Evolutionary conservation across 139 green algal species (phyloP).

Genomic region (Chlamydomonas sphaeroides): DNA sequence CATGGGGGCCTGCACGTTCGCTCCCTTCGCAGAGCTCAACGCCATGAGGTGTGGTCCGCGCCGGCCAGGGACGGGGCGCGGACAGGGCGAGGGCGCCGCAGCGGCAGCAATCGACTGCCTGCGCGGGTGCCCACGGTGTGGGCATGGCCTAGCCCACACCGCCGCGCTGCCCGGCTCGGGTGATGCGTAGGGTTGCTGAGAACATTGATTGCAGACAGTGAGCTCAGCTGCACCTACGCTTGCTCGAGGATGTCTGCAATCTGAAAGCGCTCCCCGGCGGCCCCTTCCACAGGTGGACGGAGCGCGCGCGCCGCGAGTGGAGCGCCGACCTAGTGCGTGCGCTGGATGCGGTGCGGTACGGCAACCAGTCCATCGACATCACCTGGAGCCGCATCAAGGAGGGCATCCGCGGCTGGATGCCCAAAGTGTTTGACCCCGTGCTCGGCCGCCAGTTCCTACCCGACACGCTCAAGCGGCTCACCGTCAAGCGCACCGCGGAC

Average conservation of each 20-base stretch:
- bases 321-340: not conserved
- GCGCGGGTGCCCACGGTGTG: too few relatives aligned
- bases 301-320: not conserved
- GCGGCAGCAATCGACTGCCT: too few relatives aligned
- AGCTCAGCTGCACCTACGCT: too few relatives aligned
- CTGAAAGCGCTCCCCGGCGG: not conserved
- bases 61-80: too few relatives aligned
- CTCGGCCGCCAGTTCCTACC: not conserved
- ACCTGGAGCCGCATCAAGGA: too few relatives aligned
- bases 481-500: slow-evolving; percentile 24
- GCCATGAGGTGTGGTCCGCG: slow-evolving; percentile 13
- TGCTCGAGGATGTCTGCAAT: too few relatives aligned
- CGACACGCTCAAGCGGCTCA: slow-evolving; percentile 17
- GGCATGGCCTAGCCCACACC: too few relatives aligned
- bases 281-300: slow-evolving; percentile 2
- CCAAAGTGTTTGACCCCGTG: not conserved
- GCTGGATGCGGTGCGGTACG: not conserved
- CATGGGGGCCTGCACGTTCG: not conserved
- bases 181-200: too few relatives aligned
- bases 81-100: too few relatives aligned
- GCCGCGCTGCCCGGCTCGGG: too few relatives aligned
- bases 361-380: not conserved
- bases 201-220: not conserved
- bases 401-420: not conserved
- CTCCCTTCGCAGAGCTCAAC: slow-evolving; percentile 16